Evolutionary conservation across 1,284 basidiomycete species (phyloP).

Genomic region (Sparassis latifolia): DNA sequence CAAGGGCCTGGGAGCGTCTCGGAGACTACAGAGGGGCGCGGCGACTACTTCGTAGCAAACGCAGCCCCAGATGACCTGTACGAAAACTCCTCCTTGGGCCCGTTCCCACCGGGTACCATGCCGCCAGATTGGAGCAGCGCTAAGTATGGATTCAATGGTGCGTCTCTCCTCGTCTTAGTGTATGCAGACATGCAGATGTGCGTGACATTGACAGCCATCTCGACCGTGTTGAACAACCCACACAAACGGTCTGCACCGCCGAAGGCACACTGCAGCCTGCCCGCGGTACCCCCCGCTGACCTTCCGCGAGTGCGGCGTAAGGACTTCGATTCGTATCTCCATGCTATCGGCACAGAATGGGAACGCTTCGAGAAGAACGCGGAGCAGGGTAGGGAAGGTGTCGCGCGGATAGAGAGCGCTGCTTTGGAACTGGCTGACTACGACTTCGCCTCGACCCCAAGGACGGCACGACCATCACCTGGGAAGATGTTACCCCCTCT

Average conservation of each 20-base stretch:
- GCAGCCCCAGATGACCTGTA: slow-evolving; percentile 19
- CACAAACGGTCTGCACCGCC: slow-evolving; percentile 80
- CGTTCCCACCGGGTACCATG: slow-evolving; percentile 29
- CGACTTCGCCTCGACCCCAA: slow-evolving; percentile 24
- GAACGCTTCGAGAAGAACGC: slow-evolving; percentile 55
- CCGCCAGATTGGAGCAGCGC: slow-evolving; percentile 71
- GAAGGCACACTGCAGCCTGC: slow-evolving; percentile 76
- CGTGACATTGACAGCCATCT: slow-evolving; percentile 43
- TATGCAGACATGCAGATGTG: neutral
- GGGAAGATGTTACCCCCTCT: slow-evolving; percentile 58
- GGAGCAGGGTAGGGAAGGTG: slow-evolving; percentile 40
- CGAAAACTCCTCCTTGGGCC: slow-evolving; percentile 16
- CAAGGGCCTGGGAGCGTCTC: slow-evolving; percentile 61
- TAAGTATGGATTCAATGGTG: slow-evolving; percentile 75
- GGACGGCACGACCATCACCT: slow-evolving; percentile 24
- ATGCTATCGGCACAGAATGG: slow-evolving; percentile 72
- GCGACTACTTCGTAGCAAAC: slow-evolving; percentile 26
- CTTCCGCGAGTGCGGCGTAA: slow-evolving; percentile 76
- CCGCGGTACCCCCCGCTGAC: slow-evolving; percentile 62
- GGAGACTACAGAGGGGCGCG: slow-evolving; percentile 55
- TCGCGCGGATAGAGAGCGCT: slow-evolving; percentile 34
- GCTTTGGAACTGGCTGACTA: slow-evolving; percentile 24
- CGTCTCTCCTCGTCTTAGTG: slow-evolving; percentile 14
- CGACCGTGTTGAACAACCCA: slow-evolving; percentile 80
- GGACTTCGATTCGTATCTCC: slow-evolving; percentile 81